phyloP scores from a whole-genome alignment of 345 rosid species.

The Microthlaspi erraticum region DNA sequence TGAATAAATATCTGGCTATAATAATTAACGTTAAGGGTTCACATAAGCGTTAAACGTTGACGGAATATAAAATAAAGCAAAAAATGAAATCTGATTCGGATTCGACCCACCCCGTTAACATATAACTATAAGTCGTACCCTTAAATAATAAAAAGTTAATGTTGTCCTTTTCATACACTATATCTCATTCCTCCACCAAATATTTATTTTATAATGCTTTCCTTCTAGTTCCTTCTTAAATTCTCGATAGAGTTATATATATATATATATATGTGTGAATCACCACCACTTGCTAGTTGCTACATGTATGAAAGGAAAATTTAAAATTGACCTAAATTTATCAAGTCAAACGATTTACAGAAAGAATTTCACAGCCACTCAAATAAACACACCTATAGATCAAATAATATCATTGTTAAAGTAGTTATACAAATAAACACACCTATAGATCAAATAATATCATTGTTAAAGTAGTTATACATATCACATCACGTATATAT shows the following conservation, averaged over 20 bases:
- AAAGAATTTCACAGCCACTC: slow-evolving; percentile 27
- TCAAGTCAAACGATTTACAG: slow-evolving; percentile 28
- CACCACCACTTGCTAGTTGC: slow-evolving; percentile 41
- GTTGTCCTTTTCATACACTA: slow-evolving; percentile 42
- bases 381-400: slow-evolving; percentile 14
- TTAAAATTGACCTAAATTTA: slow-evolving; percentile 12
- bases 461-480: slow-evolving; percentile 31
- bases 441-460: no score
- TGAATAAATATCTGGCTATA: slow-evolving; percentile 33
- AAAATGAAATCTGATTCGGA: slow-evolving; percentile 46
- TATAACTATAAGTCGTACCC: slow-evolving; percentile 48
- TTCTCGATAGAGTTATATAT: slow-evolving; percentile 22
- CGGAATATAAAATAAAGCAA: slow-evolving; percentile 37
- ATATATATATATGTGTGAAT: background rate
- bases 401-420: slow-evolving; percentile 4
- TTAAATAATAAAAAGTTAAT: slow-evolving; percentile 41
- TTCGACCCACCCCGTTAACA: slow-evolving; percentile 50
- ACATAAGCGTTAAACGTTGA: slow-evolving; percentile 46
- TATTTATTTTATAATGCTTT: slow-evolving; percentile 30
- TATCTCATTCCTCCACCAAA: slow-evolving; percentile 31
- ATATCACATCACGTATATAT: slow-evolving; percentile 40
- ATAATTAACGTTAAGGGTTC: slow-evolving; percentile 30
- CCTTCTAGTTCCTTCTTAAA: slow-evolving; percentile 38
- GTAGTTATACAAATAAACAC: slow-evolving; percentile 38
- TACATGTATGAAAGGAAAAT: background rate